phyloP scores from a whole-genome alignment of 768 basidiomycete genomes.

The Termitomyces sp. region DNA sequence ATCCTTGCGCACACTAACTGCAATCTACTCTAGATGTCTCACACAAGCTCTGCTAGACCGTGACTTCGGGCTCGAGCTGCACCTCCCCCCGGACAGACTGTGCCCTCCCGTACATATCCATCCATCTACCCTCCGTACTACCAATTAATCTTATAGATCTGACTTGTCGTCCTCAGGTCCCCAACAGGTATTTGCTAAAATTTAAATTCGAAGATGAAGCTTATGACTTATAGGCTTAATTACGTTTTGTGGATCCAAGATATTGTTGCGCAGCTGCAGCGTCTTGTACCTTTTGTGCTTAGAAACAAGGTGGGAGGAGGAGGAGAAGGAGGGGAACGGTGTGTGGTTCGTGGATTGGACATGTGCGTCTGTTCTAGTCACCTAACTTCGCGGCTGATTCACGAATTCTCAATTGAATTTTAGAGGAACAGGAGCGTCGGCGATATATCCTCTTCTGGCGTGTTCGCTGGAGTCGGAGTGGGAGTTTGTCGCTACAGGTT shows the following conservation, averaged over 20 bases:
- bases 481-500: slow-evolving; percentile 69
- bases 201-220: background rate
- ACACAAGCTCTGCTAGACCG: slow-evolving; percentile 73
- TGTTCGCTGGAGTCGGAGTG: slow-evolving; percentile 49
- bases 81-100: slow-evolving; percentile 64
- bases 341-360: slow-evolving; percentile 51
- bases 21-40: slow-evolving; percentile 46
- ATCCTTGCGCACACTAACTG: background rate
- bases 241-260: slow-evolving; percentile 87
- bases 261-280: slow-evolving; percentile 35
- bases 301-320: background rate
- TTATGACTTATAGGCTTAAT: slow-evolving; percentile 54
- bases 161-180: slow-evolving; percentile 49
- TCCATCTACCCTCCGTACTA: too few relatives aligned
- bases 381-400: background rate
- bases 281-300: slow-evolving; percentile 5
- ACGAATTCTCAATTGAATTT: slow-evolving; percentile 22
- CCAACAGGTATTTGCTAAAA: slow-evolving; percentile 49
- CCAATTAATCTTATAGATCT: too few relatives aligned
- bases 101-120: slow-evolving; percentile 69
- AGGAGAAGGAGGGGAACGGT: background rate
- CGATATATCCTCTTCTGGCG: slow-evolving; percentile 80
- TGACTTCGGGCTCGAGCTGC: slow-evolving; percentile 64
- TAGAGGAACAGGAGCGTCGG: slow-evolving; percentile 81
- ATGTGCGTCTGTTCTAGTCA: slow-evolving; percentile 58